These are phyloP conservation scores for Globisporangium middletonii DNA, from an alignment of 352 stramenopile genomes.

Conservation along the genomic window DNA sequence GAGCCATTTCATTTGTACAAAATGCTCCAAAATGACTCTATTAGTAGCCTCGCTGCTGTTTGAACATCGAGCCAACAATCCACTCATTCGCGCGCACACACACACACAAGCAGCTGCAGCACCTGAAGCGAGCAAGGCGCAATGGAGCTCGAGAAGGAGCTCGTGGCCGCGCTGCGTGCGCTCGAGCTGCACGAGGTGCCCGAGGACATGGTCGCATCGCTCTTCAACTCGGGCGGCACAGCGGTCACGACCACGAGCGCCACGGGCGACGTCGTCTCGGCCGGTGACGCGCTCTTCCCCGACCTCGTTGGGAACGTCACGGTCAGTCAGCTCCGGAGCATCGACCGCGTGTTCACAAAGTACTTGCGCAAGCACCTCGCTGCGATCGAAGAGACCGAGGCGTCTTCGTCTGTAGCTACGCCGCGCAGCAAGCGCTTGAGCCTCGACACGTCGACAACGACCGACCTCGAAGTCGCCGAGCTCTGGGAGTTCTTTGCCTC, in stretches of 20 bases:
- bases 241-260: slow-evolving; percentile 20
- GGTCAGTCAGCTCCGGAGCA: slow-evolving; percentile 32
- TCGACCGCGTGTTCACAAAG: slow-evolving; percentile 52
- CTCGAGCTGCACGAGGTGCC: slow-evolving; percentile 55
- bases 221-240: slow-evolving; percentile 72
- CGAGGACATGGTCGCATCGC: slow-evolving; percentile 33
- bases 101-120: not conserved
- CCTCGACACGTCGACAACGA: slow-evolving; percentile 4
- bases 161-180: slow-evolving; percentile 49
- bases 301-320: slow-evolving; percentile 31
- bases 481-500: slow-evolving; percentile 65
- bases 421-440: slow-evolving; percentile 4
- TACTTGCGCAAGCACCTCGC: slow-evolving; percentile 38
- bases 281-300: slow-evolving; percentile 16
- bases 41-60: not conserved
- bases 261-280: slow-evolving; percentile 12
- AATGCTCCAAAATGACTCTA: not conserved
- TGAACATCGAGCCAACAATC: not conserved
- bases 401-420: not conserved
- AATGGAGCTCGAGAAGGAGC: slow-evolving; percentile 47
- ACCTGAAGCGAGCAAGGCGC: not conserved
- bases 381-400: slow-evolving; percentile 4
- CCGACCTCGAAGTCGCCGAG: slow-evolving; percentile 13
- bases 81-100: slow-evolving; percentile 3
- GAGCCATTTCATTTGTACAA: not conserved